Evolutionary conservation across 371 early-diverging fungal species (phyloP), one percentile per base, ranked within the genome.

Genomic region (Lichtheimia hyalospora): DNA sequence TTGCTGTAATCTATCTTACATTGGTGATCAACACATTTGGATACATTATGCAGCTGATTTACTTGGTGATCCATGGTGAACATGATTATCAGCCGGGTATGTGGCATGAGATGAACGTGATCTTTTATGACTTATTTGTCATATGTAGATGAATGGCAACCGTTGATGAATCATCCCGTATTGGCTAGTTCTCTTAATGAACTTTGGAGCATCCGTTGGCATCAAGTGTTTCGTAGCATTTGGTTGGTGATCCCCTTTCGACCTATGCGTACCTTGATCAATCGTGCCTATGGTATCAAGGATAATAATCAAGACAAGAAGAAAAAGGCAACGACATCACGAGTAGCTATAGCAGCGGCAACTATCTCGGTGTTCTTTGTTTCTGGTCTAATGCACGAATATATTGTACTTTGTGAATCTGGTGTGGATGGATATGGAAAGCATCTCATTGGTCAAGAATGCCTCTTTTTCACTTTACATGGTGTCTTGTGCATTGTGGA

Each of bases 191-290:
- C 57, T 5, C 16, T 50, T 4, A 43, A 57, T 46, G 44, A 57
- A 13, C 13, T 57, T 3, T 58, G 53, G 63, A 44, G 48, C 20
- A n/a, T 57, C 10, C 68, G 75, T 10, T 74, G 77, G 74, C 75
- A 74, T 46, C 65, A 66, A 57, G 15, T 67, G 0, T 68, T 74
- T 49, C 68, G 64, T 43, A 53, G 58, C 2, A 69, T 68, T 18
- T 77, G 74, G 73, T 39, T 72, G 4, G 65, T 73, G 0, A 44
- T 77, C 4, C 71, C 75, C 14, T 74, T 68, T 39, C 53, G 66
- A 13, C 74, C 77, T 15, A 68, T 71, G 3, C 69, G 69, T 12
- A 27, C 27, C 13, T 15, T 60, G 18, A 8, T 41, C 41, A 25
- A 23, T 2, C 25, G 27, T 18, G 8, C 24, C 41, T n/a, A 23